Evolutionary conservation across 169 alveolate species (phyloP), one percentile per base, ranked within the genome.

Genomic region (Plasmodium vivax): DNA sequence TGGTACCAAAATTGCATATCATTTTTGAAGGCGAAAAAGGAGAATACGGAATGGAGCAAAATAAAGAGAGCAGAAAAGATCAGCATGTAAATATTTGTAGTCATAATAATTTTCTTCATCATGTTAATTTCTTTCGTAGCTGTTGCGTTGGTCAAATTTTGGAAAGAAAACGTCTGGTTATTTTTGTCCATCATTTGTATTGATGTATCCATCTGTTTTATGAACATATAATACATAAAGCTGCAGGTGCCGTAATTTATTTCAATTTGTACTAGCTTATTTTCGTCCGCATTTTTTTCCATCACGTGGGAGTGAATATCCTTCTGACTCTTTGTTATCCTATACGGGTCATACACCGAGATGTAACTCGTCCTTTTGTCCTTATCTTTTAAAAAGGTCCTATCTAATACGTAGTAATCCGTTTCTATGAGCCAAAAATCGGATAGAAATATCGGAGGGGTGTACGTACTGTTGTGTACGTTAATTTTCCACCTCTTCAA

Each of bases 1-100:
- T 96, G 94, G 79, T 98, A 96, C 99, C 99, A 99, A 93, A 98
- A 99, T 62, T 97, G 98, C 85, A 99, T 97, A 95, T 99, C 99
- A 84, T 97, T 98, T 94, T 98, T 98, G 93, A 98, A 97, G n/a
- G 99, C 99, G 45, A 98, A 97, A 95, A 96, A 94, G 23, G 99
- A 98, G 95, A 98, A 98, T 58, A 98, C 92, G 5, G 98, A 95
- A 96, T 98, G 99, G 3, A 96, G 95, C n/a, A 97, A 75, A 30
- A 98, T 97, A 85, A 98, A 98, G 16, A 94, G 54, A 30, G 96
- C 94, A 36, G 98, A 97, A 90, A 98, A 98, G 27, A 96, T 94
- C 27, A 98, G 88, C 97, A 97, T 96, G 87, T 97, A 97, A 54
- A 96, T 96, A 92, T 97, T 97, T 32, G 99, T 97, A 54, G 97